Evolutionary conservation across 108 stramenopile species (phyloP), one percentile per base, ranked within the genome.

Genomic region (Cyclotella sp.): DNA sequence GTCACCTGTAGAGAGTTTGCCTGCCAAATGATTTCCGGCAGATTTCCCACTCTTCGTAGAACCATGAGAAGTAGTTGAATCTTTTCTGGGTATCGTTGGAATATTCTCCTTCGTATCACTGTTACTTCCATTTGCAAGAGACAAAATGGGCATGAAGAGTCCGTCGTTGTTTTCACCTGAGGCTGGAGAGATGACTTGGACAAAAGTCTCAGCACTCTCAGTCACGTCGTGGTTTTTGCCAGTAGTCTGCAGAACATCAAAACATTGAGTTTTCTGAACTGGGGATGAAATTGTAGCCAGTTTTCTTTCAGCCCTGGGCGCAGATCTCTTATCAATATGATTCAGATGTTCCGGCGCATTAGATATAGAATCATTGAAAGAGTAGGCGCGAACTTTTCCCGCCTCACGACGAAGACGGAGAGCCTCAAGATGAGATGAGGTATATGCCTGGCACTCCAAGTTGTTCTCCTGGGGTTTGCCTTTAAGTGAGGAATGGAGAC

Each of bases 401-500:
- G 62, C 73, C 29, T 81, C 73, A 46, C 65, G 79, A 24, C 73
- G 79, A 42, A 70, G 30, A 53, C 59, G 72, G 0, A 81, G 63
- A 30, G 73, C 73, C 52, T 81, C 79, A n/a, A 73, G 62, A 27
- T 81, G 79, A 0, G 66, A 47, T 14, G 53, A 21, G 16, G 79
- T 73, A 24, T 81, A 81, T 22, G 57, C 72, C 44, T 81, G 79
- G 61, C 79, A 81, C 54, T 73, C 72, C 28, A 79, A 55, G 42
- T 67, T 70, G 69, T 62, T 55, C 29, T 74, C 51, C 39, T 63
- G 49, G 27, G 70, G 57, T 27, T 24, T 11, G 19, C 60, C 28
- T 43, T 45, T 64, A 0, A 60, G 49, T 28, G 72, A 59, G 26
- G 67, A 57, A 9, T 41, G 44, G 26, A 67, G 44, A 11, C 57